phyloP scores from a whole-genome alignment of 805 yeast genomes.

The Candida michaelii region DNA sequence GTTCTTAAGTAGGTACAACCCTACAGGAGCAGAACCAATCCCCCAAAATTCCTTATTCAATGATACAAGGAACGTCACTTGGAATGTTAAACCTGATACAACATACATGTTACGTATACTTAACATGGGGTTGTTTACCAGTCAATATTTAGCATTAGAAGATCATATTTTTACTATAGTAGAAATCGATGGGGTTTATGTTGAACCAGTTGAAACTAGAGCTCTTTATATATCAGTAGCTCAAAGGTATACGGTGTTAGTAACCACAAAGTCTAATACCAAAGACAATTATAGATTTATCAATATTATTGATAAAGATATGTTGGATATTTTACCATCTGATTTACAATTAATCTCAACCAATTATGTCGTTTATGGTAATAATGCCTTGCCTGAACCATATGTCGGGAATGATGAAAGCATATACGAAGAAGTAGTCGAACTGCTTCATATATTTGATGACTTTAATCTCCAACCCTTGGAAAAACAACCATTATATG shows the following conservation, averaged over 20 bases:
- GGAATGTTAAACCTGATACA: conserved; percentile 78
- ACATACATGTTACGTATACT: conserved; percentile 80
- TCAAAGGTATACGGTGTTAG: conserved; percentile 82
- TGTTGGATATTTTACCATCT: conserved; percentile 75
- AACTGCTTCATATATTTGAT: conserved; percentile 49
- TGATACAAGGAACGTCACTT: conserved; percentile 74
- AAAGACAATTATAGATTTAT: conserved; percentile 75
- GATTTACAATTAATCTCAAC: conserved; percentile 73
- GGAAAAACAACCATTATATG: conserved; percentile 43
- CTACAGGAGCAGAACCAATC: conserved; percentile 98
- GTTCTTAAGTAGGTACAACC: conserved; percentile 76
- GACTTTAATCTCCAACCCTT: conserved; percentile 37
- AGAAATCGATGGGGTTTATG: conserved; percentile 89
- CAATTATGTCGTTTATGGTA: conserved; percentile 62
- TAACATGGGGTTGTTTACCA: conserved; percentile 88
- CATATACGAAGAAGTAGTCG: conserved; percentile 28
- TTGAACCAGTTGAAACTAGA: conserved; percentile 69
- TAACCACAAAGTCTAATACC: conserved; percentile 67
- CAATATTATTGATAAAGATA: conserved; percentile 74
- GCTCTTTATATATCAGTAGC: conserved; percentile 83
- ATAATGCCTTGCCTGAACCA: conserved; percentile 41
- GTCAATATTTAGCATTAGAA: conserved; percentile 86
- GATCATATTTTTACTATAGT: conserved; percentile 84
- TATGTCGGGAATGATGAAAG: conserved; percentile 11
- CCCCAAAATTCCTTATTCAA: conserved; percentile 81